Percentiles rank a stretch among this genome's conserved stretches.
Evolutionary conservation across 2,329 filamentous ascomycete genomes (phyloP).

Genomic region (Nemania sp.): DNA sequence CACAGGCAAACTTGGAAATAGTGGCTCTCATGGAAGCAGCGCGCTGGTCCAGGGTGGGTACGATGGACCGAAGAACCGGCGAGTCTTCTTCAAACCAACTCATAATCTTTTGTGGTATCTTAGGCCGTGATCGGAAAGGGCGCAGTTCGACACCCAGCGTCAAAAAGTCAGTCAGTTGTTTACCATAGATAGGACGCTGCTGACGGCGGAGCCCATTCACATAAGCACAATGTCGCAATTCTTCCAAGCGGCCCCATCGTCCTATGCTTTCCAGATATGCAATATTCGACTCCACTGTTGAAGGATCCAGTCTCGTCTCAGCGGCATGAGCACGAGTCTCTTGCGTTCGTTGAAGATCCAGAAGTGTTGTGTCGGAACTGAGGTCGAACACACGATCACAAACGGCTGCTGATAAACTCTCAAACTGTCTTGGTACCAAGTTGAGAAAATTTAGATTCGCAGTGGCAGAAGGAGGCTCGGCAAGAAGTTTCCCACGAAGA

Average conservation of each 20-base stretch:
- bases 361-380: conserved; percentile 70
- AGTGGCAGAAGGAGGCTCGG: conserved; percentile 62
- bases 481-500: conserved; percentile 68
- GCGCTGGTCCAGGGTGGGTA: conserved; percentile 75
- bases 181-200: conserved; percentile 80
- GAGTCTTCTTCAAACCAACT: conserved; percentile 78
- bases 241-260: conserved; percentile 72
- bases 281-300: conserved; percentile 70
- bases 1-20: conserved; percentile 87
- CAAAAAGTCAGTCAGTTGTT: conserved; percentile 74
- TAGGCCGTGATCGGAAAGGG: conserved; percentile 64
- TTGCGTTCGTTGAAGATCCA: conserved; percentile 74
- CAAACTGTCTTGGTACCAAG: conserved; percentile 72
- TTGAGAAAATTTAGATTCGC: conserved; percentile 80
- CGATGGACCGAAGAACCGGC: conserved; percentile 64
- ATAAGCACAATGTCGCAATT: conserved; percentile 80
- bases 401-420: conserved; percentile 61
- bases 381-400: conserved; percentile 65
- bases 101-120: conserved; percentile 64
- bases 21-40: conserved; percentile 72
- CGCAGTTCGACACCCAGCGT: conserved; percentile 65
- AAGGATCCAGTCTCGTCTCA: conserved; percentile 62
- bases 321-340: conserved; percentile 62
- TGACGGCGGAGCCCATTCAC: conserved; percentile 81
- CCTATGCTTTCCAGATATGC: conserved; percentile 73